Evolutionary conservation across 129 eudicot genomes (phyloP), one percentile per base, ranked within the genome.

Genomic region (Lonicera japonica): DNA sequence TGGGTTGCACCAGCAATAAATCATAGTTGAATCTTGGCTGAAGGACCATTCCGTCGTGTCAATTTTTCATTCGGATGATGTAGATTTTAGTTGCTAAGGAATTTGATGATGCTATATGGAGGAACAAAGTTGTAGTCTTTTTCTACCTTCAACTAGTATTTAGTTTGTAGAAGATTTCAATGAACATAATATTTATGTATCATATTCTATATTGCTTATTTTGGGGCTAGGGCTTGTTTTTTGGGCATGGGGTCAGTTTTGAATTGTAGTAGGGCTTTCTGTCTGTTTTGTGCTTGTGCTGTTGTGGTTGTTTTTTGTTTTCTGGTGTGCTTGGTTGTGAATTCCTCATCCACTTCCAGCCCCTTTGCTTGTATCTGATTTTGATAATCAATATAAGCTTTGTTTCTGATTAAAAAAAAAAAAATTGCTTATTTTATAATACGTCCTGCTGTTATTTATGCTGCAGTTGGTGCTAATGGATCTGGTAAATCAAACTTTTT

Each of bases 391-490:
- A 48, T 16, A 16, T 45, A 15, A 36, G 25, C 6, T 29, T 6
- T 29, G 36, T 2, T 29, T 29, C 36, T 29, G 36, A 29, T 29
- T 29, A 1, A 29, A 29, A 29, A 29, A 29, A 29, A 29, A n/a
- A n/a, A n/a, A n/a, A n/a, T n/a, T n/a, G n/a, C n/a, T n/a, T n/a
- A n/a, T n/a, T n/a, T n/a, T 63, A 54, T 51, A 15, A 48, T 10
- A 17, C 24, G 18, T 48, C n/a, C 25, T 51, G 48, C 18, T 47
- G 24, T 46, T 19, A 38, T 58, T 21, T 63, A n/a, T 48, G 19
- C 11, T 79, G 85, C 94, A 94, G 99, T 94, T 81, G 99, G 99
- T 56, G 96, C 99, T 38, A 94, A 94, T 79, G 99, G 99, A 58
- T 94, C 96, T 69, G 99, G 99, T 21, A 94, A 94, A 75, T 94